Base-by-base conservation (phyloP, 352 stramenopile species). In the Phytophthora hybrid region DNA sequence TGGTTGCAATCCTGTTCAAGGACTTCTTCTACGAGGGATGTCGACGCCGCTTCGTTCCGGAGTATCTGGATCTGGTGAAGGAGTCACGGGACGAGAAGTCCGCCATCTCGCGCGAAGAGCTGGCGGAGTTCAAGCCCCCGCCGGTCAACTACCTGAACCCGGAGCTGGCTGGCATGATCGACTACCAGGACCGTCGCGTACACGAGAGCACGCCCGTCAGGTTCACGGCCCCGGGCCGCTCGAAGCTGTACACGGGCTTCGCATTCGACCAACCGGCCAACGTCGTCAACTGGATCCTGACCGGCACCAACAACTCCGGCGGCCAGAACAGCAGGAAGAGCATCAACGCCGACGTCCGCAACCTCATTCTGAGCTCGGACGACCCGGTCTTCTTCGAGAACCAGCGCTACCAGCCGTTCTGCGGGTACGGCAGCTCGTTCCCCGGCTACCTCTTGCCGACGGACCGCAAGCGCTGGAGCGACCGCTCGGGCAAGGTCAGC, bases 351-450 rank as follows among this genome's bases (percentile, higher is more conserved):
- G 77, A 89, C 34, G 85, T 96, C 8, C 85, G 89, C 0, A 75
- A 93, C 53, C 39, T 67, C 31, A 94, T 97, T 52, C 57, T 97
- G 39, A 78, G 70, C 26, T 94, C 88, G 23, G 78, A 85, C 31
- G 90, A 95, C 62, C 84, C 90, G 1, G 88, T 95, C 0, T 81
- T 97, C 19, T 97, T 93, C 46, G 90, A 97, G 75, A 97, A 97
- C 62, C 79, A 97, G 71, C 85, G 90, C 8, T 97, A 95, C 69
- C 89, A 95, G 62, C 88, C 88, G 3, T 97, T 97, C 67, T 89
- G 83, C 49, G 90, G 90, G 23, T 97, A 91, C 56, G 90, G 90
- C 32, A 93, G 84, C 61, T 92, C 89, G 2, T 96, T 92, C 71
- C 89, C 89, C 9, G 89, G 88, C 5, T 93, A 95, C 64, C 53